Evolutionary conservation across 441 rosid species (phyloP).

Genomic region (Euphorbia celastroides): DNA sequence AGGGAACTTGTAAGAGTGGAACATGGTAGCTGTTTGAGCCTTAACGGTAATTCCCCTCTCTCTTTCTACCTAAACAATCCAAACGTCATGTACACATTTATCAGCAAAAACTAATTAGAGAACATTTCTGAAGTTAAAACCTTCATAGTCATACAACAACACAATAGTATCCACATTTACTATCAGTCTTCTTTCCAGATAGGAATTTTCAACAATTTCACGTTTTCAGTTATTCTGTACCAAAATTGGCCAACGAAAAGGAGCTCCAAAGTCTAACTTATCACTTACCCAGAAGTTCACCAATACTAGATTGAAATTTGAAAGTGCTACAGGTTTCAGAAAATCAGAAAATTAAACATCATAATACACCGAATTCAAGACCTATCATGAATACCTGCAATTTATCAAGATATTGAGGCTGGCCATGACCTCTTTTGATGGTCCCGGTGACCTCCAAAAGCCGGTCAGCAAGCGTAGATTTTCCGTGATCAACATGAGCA

Average conservation of each 20-base stretch:
- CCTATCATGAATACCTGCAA: slow-evolving; percentile 48
- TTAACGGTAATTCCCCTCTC: slow-evolving; percentile 97
- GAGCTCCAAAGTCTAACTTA: background rate
- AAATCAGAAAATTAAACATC: background rate
- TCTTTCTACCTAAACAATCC: slow-evolving; percentile 75
- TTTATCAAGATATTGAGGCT: slow-evolving; percentile 96
- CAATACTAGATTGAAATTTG: background rate
- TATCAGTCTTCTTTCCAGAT: background rate
- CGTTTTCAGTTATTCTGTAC: background rate
- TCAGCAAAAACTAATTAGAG: slow-evolving; percentile 2
- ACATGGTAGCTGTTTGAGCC: slow-evolving; percentile 98
- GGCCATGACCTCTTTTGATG: slow-evolving; percentile 86
- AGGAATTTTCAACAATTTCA: background rate
- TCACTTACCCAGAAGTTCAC: background rate
- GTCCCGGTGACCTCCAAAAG: slow-evolving; percentile 97
- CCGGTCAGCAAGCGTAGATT: slow-evolving; percentile 95
- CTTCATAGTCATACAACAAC: background rate
- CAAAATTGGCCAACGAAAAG: background rate
- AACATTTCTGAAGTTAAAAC: background rate
- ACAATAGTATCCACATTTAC: background rate
- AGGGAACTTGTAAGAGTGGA: slow-evolving; percentile 35
- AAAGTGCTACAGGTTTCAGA: background rate
- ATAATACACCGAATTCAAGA: background rate
- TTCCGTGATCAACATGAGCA: slow-evolving; percentile 95
- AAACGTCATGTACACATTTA: slow-evolving; percentile 9